Base-by-base conservation (phyloP, 495 filamentous ascomycete genomes). In the Physcia stellaris region DNA sequence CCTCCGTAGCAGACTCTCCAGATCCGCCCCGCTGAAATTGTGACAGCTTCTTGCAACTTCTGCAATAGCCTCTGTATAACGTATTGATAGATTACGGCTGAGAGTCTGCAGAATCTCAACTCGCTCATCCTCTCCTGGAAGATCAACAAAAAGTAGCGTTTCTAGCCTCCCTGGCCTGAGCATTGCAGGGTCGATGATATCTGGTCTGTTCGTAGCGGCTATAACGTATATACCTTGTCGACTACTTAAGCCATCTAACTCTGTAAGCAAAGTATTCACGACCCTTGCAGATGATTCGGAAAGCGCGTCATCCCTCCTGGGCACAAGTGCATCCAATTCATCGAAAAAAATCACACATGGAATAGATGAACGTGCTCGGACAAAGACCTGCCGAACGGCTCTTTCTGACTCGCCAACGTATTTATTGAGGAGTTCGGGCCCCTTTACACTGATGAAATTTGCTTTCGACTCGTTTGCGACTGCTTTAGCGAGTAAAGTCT, bases 321-420 rank as follows among this genome's bases (percentile, higher is more conserved):
- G 88, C 0, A 88, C 86, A 4, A 98, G 67, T 3, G 90, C 86
- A 50, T 98, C 90, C 23, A 98, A 67, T 56, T 98, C 90, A 58
- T 98, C 90, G 55, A 98, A 96, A 71, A 98, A 96, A 42, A 98
- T 77, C 33, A 98, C 83, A 53, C 88, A 95, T 16, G 90, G 90
- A 1, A 90, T 70, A 6, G 77, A 83, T 1, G 81, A 82, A 19
- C 87, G 73, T 7, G 90, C 90, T 11, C 90, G 79, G 32, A 79
- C 73, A 54, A 98, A 98, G 2, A 95, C 83, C 54, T 94, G 84
- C 12, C 90, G 77, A 3, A 98, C 83, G 0, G 90, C 83, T 13
- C 86, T 77, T 56, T 98, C 90, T 15, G 80, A 87, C 55, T 98
- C 90, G 47, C 90, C 90, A 20, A 98, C 86, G 48, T 83, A 98